Evolutionary conservation across 148 eudicot genomes (phyloP).

Genomic region (Pharnaceum exiguum): DNA sequence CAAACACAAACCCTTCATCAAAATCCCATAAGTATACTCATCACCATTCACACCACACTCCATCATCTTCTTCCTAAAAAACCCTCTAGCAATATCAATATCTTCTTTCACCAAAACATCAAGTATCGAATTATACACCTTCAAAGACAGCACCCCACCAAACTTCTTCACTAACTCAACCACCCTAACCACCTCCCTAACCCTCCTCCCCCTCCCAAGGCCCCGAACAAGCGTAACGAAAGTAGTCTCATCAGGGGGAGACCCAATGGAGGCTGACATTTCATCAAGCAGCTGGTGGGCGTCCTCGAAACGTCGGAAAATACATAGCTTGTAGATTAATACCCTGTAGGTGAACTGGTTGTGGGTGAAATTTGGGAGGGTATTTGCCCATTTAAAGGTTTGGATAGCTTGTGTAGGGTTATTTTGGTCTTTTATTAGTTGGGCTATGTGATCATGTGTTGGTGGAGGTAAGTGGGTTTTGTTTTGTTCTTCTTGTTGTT

Average conservation of each 20-base stretch:
- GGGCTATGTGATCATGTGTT: slow-evolving; percentile 58
- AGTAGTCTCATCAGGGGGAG: slow-evolving; percentile 64
- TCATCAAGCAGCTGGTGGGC: slow-evolving; percentile 65
- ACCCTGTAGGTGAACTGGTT: slow-evolving; percentile 70
- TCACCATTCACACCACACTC: slow-evolving; percentile 62
- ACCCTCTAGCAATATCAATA: slow-evolving; percentile 82
- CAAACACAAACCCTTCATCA: slow-evolving; percentile 94
- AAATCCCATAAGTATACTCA: slow-evolving; percentile 78
- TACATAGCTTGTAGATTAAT: slow-evolving; percentile 65
- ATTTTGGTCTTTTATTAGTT: slow-evolving; percentile 64
- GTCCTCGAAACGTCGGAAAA: slow-evolving; percentile 58
- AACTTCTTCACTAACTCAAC: slow-evolving; percentile 50
- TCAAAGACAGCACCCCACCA: slow-evolving; percentile 51
- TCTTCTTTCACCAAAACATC: slow-evolving; percentile 89
- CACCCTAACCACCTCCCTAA: slow-evolving; percentile 50
- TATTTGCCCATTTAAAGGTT: slow-evolving; percentile 93
- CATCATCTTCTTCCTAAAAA: slow-evolving; percentile 89
- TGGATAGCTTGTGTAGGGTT: slow-evolving; percentile 55
- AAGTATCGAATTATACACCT: slow-evolving; percentile 67
- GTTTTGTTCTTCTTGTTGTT: too few species aligned
- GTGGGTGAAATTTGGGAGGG: slow-evolving; percentile 67
- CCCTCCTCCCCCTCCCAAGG: slow-evolving; percentile 59
- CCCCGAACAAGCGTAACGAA: slow-evolving; percentile 74
- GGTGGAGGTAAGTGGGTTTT: slow-evolving; percentile 31
- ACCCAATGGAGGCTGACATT: slow-evolving; percentile 84